Evolutionary conservation across 2,329 filamentous ascomycete genomes (phyloP).

Genomic region (Cladosporium oxysporum): DNA sequence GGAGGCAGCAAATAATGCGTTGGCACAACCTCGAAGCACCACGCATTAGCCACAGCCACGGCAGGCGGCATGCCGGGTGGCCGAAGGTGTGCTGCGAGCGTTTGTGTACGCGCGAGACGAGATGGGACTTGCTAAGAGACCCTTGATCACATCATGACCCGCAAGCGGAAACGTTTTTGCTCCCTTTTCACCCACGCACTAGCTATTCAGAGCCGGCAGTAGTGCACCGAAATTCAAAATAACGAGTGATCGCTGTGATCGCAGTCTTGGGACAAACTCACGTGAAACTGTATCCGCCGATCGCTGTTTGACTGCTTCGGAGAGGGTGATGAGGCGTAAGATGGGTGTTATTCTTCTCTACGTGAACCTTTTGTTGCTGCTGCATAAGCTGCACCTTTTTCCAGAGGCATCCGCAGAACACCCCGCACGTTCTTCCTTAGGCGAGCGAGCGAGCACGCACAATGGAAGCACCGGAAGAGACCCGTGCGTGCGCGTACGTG

Average conservation of each 20-base stretch:
- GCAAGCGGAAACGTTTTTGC: neutral
- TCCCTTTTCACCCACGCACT: neutral
- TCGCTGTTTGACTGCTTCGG: neutral
- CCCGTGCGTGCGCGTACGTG: neutral
- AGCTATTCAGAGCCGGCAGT: slow-evolving; percentile 7
- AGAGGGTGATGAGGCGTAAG: neutral
- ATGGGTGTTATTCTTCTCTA: neutral
- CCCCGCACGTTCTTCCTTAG: neutral
- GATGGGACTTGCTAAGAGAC: neutral
- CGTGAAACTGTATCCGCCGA: slow-evolving; percentile 1
- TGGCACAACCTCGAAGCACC: neutral
- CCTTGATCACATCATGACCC: neutral
- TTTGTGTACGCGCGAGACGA: neutral
- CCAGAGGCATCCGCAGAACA: neutral
- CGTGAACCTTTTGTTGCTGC: neutral
- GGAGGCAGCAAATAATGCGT: neutral
- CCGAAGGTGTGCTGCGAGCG: neutral
- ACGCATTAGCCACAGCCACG: neutral
- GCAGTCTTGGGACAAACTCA: too few species aligned
- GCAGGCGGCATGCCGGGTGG: neutral
- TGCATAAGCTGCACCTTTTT: neutral
- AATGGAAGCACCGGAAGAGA: neutral
- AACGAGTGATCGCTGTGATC: neutral
- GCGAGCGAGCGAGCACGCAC: neutral
- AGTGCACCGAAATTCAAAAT: neutral